Base-by-base conservation (phyloP, 2,329 filamentous ascomycete species). In the Dothistroma septosporum region DNA sequence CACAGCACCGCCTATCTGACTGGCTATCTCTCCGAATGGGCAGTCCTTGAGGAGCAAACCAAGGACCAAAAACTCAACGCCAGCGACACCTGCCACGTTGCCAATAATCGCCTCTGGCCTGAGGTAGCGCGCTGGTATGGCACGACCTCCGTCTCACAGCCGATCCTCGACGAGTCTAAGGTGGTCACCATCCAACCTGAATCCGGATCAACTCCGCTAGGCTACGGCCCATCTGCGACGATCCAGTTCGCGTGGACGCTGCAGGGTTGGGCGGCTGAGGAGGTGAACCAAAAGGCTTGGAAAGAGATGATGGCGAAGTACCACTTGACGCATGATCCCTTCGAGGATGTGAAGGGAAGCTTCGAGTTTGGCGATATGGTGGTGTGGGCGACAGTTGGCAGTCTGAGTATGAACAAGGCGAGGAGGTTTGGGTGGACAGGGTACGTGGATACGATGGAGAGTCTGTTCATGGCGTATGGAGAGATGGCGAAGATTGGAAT, bases 11-110 rank as follows among this genome's bases (percentile, higher is more conserved):
- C 78, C 5, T 73, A 74, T 67, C 67, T 84, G 64, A 83, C 80
- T 44, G 78, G 75, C 0, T 80, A 81, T 60, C 74, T 83, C 28
- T 74, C 73, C 16, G 80, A 82, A 67, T 85, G 80, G 80, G 77
- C 77, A 0, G 78, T 78, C 0, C 67, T 84, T 21, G 76, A 73
- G 1, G 73, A 75, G 0, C 69, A 69, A 4, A 75, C 77, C 9
- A 69, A 66, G 55, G 76, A 82, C 61, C 69, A 83, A 66, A 69
- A 68, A 47, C 68, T 68, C 70, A 84, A 84, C 61, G 76, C 77
- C 0, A 70, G 70, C 33, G 80, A 85, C 55, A 77, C 75, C 5
- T 75, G 72, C 14, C 70, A 73, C 0, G 77, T 82, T 21, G 78
- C 77, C 1, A 82, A 78, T 76, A 78, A 78, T 1, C 74, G 76